These are phyloP conservation scores for Eimeria brunetti DNA, from an alignment of 169 alveolate species.

Conservation along the genomic window DNA sequence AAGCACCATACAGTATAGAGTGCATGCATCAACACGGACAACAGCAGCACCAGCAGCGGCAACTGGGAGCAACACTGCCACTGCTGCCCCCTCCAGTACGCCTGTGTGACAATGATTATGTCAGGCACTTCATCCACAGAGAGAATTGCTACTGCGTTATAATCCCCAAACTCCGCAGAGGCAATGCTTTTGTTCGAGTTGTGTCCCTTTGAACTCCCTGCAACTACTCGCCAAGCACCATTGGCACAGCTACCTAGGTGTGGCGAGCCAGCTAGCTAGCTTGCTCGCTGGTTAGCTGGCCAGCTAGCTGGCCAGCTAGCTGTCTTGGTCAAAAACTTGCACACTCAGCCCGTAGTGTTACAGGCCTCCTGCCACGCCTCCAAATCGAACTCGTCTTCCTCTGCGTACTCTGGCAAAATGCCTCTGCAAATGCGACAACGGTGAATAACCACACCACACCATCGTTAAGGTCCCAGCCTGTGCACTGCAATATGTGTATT, in stretches of 20 bases:
- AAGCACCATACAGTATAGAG: neutral
- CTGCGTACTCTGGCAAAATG: constrained; percentile 60
- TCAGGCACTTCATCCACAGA: neutral
- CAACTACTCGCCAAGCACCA: neutral
- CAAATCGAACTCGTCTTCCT: constrained; percentile 43
- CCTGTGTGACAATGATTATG: neutral
- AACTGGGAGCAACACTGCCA: neutral
- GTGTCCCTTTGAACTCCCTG: neutral
- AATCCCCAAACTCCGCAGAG: neutral
- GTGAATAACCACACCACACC: neutral
- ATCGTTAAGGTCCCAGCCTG: too few relatives aligned
- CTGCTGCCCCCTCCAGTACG: neutral
- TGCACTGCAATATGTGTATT: too few relatives aligned
- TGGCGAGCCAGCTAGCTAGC: neutral
- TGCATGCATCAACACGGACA: neutral
- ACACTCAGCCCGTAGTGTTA: neutral
- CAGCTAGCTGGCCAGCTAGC: neutral
- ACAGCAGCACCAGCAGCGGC: neutral
- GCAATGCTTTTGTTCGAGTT: neutral
- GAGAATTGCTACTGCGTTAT: neutral
- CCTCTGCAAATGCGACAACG: constrained; percentile 27
- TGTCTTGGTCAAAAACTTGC: neutral
- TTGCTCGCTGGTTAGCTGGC: constrained; percentile 12
- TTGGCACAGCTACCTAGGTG: neutral
- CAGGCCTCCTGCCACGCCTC: constrained; percentile 63